Base-by-base conservation (phyloP, 2,329 filamentous ascomycete genomes). In the Calonectria crousiana region DNA sequence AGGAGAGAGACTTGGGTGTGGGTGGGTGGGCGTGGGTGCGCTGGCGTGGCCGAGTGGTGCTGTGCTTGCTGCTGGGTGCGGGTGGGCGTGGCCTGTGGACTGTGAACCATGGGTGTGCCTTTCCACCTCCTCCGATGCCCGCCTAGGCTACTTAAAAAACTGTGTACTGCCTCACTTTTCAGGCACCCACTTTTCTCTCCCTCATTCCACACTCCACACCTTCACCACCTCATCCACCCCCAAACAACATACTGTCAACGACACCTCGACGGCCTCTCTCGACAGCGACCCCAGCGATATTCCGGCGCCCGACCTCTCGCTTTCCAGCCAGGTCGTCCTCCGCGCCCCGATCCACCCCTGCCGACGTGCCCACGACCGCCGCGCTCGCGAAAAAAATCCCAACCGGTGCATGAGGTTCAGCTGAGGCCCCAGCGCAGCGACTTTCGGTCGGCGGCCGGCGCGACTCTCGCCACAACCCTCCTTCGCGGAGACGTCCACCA, bases 401-500 rank as follows among this genome's bases (percentile, higher is more conserved):
- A 79, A 77, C 77, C 75, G 81, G 79, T 82, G 80, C 75, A 83
- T 83, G 81, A 82, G 78, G 81, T 79, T 79, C 74, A 77, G 69
- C 71, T 81, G 79, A 82, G 76, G 77, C 78, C 79, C 76, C 79
- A 83, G 80, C 81, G 81, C 81, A 83, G 81, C 81, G 81, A 82
- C 77, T 75, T 76, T 82, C 78, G 76, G 82, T 80, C 81, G 80
- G 78, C 78, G 82, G 77, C 80, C 81, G 79, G 78, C 81, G 82
- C 82, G 79, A 82, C 80, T 81, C 77, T 83, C 79, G 77, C 78
- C 78, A 77, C 75, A 77, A 77, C 75, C 76, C 80, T 76, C 80
- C 76, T 75, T 78, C 75, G 79, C 79, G 83, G 83, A 81, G 84
- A 82, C 79, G 81, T 83, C 84, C 86, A 89, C 84, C 84, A 93